These are phyloP conservation scores for Recurvomyces mirabilis DNA, from an alignment of 495 filamentous ascomycete species.

Conservation along the genomic window DNA sequence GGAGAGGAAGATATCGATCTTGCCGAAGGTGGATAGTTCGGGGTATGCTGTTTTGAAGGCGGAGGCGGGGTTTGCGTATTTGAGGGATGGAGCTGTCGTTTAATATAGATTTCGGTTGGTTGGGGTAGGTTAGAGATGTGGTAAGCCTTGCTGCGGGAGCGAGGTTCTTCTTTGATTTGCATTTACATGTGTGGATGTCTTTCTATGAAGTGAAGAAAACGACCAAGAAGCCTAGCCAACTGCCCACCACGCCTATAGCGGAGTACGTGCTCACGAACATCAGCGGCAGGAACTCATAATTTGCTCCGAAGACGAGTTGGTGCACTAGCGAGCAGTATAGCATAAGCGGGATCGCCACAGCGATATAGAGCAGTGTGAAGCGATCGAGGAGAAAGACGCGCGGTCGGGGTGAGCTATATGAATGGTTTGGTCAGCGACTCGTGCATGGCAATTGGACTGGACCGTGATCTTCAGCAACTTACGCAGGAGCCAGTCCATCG, in stretches of 20 bases:
- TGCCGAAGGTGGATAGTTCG: slow-evolving; percentile 25
- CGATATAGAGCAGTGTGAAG: slow-evolving; percentile 78
- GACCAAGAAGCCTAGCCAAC: slow-evolving; percentile 91
- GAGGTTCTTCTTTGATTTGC: no score
- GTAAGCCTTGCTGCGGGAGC: no score
- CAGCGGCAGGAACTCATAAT: slow-evolving; percentile 80
- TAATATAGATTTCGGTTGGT: no score
- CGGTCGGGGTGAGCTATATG: no score
- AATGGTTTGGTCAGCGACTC: no score
- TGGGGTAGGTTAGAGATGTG: no score
- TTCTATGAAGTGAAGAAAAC: slow-evolving; percentile 64
- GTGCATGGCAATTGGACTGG: no score
- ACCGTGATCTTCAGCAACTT: no score
- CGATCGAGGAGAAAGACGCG: slow-evolving; percentile 82
- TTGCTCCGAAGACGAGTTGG: slow-evolving; percentile 66
- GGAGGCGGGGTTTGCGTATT: slow-evolving; percentile 18
- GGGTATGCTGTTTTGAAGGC: slow-evolving; percentile 18
- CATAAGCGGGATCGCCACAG: slow-evolving; percentile 77
- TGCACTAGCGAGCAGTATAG: slow-evolving; percentile 80
- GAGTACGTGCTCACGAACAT: slow-evolving; percentile 98
- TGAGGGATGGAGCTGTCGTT: slow-evolving; percentile 1
- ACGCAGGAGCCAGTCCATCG: slow-evolving; percentile 73
- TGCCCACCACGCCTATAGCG: slow-evolving; percentile 87
- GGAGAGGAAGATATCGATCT: slow-evolving; percentile 27
- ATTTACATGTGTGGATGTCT: no score